Conservation (phyloP, 805 yeast genomes). For the Nakazawaea anatomiae region DNA sequence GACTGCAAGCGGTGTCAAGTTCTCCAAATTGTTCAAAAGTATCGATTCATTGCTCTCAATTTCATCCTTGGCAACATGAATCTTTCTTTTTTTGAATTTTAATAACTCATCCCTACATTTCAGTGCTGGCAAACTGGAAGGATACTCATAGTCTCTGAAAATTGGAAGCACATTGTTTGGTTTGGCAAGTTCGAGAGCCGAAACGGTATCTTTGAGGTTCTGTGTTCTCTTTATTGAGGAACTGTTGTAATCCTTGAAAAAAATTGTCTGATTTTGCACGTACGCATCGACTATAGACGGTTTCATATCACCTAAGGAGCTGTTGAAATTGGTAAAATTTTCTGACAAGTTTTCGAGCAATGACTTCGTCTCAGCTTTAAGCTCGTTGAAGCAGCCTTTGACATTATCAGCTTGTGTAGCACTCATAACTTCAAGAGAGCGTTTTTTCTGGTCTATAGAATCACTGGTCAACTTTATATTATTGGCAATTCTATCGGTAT, state of each 20-base stretch:
- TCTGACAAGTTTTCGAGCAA: neutral
- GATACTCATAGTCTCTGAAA: neutral
- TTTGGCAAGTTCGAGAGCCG: neutral
- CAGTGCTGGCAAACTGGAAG: neutral
- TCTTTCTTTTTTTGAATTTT: neutral
- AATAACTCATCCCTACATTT: constrained; percentile 1
- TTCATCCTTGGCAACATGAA: neutral
- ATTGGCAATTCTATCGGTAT: neutral
- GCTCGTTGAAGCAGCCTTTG: neutral
- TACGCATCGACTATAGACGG: constrained; percentile 1
- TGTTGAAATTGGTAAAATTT: neutral
- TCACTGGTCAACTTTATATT: neutral
- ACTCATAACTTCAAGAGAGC: neutral
- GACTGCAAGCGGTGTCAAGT: constrained; percentile 5
- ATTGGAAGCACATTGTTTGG: neutral
- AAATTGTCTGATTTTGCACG: neutral
- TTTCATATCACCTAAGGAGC: neutral
- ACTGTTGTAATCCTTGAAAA: neutral
- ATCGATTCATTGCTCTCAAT: neutral
- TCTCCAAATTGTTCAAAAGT: neutral
- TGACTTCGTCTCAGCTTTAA: neutral
- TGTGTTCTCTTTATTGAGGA: neutral
- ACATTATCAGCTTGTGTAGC: neutral
- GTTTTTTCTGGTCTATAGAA: neutral
- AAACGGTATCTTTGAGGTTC: neutral